A percentile compares a stretch with the other conserved stretches of the same genome.
Evolutionary conservation across 176 grass and related monocot genomes (phyloP).

Genomic region (Carex littledalei): DNA sequence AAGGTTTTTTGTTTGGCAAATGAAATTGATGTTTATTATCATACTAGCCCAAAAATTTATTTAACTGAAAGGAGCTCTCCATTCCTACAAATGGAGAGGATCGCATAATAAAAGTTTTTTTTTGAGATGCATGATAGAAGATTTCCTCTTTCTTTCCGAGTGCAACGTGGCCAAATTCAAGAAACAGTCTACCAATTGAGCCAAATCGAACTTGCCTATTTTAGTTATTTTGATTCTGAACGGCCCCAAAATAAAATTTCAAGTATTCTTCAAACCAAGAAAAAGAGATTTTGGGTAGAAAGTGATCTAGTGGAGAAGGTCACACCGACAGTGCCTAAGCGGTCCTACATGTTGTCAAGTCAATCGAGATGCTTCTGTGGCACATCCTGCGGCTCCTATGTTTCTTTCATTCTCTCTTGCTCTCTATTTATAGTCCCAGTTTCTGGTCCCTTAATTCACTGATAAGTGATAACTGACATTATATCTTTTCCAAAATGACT

Average conservation of each 20-base stretch:
- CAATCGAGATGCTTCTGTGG: neutral
- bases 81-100: neutral
- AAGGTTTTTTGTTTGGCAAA: neutral
- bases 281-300: slow-evolving; percentile 9
- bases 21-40: neutral
- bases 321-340: slow-evolving; percentile 4
- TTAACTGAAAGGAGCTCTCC: neutral
- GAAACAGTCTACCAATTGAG: neutral
- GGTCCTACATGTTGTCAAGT: slow-evolving; percentile 1
- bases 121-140: neutral
- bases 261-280: neutral
- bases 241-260: neutral
- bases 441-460: neutral
- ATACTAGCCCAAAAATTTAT: too few species aligned
- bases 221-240: neutral
- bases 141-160: neutral
- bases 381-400: neutral
- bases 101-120: neutral
- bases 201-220: neutral
- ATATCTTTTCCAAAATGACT: slow-evolving; percentile 35
- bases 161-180: slow-evolving; percentile 3
- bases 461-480: slow-evolving; percentile 10
- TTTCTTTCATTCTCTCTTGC: slow-evolving; percentile 11
- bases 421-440: slow-evolving; percentile 6
- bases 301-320: slow-evolving; percentile 9